A percentile compares a stretch with the other conserved stretches of the same genome.
These are phyloP conservation scores for Puccinia triticina DNA, from an alignment of 1,284 basidiomycete species.

Conservation along the genomic window DNA sequence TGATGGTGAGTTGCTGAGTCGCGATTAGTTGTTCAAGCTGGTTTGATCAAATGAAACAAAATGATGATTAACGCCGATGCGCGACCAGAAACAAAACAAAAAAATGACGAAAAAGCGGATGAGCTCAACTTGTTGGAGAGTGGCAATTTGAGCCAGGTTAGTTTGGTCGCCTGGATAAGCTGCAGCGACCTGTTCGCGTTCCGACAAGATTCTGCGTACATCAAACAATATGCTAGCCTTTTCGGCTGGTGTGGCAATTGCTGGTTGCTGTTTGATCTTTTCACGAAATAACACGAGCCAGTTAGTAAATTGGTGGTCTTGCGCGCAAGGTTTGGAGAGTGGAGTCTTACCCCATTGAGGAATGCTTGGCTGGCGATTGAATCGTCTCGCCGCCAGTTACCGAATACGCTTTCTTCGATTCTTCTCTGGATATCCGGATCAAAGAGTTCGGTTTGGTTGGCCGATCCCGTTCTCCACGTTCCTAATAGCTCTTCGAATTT, in stretches of 20 bases:
- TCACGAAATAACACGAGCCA: not conserved
- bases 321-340: not conserved
- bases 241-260: conserved; percentile 47
- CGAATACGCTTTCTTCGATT: conserved; percentile 46
- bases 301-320: not conserved
- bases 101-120: not conserved
- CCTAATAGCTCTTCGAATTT: conserved; percentile 51
- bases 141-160: conserved; percentile 47
- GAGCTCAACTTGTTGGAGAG: conserved; percentile 43
- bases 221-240: conserved; percentile 51
- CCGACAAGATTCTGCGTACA: conserved; percentile 44
- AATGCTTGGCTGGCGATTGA: conserved; percentile 47
- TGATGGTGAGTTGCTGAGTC: conserved; percentile 49
- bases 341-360: conserved; percentile 40
- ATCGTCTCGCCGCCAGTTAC: conserved; percentile 47
- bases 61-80: not conserved
- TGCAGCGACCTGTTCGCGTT: conserved; percentile 38
- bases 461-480: conserved; percentile 49
- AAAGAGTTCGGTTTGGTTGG: conserved; percentile 44
- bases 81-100: not conserved
- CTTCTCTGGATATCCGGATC: conserved; percentile 45
- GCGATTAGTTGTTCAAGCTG: conserved; percentile 50
- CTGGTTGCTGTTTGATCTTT: conserved; percentile 51
- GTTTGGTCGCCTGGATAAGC: conserved; percentile 40
- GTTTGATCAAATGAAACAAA: not conserved